Conservation (phyloP, 768 basidiomycete species). For the Tylopilus sp. region DNA sequence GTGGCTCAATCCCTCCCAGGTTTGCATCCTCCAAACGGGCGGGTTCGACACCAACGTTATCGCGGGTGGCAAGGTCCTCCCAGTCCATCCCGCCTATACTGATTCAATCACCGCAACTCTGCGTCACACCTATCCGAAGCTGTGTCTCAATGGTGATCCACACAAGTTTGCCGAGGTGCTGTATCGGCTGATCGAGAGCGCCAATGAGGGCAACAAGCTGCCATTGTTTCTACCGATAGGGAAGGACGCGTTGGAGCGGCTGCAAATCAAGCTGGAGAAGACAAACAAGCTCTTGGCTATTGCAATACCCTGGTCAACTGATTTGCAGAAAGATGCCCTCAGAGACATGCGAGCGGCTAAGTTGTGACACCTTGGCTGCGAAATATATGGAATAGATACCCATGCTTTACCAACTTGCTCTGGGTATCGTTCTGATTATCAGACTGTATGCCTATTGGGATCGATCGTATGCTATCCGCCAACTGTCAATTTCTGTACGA, state of each 20-base stretch:
- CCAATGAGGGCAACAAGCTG: neutral
- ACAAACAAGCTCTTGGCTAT: neutral
- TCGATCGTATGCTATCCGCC: too few species aligned
- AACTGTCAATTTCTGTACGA: too few species aligned
- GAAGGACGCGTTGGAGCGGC: slow-evolving; percentile 6
- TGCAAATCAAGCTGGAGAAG: neutral
- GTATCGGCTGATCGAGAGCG: neutral
- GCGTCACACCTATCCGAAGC: neutral
- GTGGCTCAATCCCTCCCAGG: neutral
- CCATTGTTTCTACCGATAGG: slow-evolving; percentile 11
- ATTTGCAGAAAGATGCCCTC: slow-evolving; percentile 1
- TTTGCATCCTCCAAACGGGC: slow-evolving; percentile 18
- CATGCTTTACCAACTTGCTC: too few species aligned
- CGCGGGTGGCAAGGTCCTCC: neutral
- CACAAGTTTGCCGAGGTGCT: slow-evolving; percentile 13
- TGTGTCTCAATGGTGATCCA: slow-evolving; percentile 6
- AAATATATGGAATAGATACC: neutral
- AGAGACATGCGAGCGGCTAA: neutral
- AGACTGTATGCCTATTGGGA: too few species aligned
- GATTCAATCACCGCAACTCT: slow-evolving; percentile 1
- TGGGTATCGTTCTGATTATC: too few species aligned
- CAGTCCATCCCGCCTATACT: slow-evolving; percentile 6
- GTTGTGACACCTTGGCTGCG: neutral
- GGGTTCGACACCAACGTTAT: slow-evolving; percentile 14
- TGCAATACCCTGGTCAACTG: slow-evolving; percentile 2